Percentiles rank a stretch among this genome's conserved stretches.
Evolutionary conservation across 768 basidiomycete species (phyloP).

Genomic region (Peribolospora kevripleyi): DNA sequence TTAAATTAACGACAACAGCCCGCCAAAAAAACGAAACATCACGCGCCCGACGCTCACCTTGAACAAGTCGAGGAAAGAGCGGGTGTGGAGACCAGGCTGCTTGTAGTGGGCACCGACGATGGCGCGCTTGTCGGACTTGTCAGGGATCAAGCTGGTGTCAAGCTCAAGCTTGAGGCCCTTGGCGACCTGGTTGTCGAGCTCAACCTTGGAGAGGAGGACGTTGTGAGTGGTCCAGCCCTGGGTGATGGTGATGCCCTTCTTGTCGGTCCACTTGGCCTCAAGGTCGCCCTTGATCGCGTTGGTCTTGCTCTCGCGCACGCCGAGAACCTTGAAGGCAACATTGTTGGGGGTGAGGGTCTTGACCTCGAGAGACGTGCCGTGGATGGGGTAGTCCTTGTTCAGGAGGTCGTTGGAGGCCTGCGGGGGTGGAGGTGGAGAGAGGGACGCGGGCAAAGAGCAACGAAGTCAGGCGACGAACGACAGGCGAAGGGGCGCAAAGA

Average conservation of each 20-base stretch:
- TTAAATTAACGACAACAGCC: too few relatives aligned
- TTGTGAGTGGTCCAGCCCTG: constrained; percentile 90
- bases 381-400: constrained; percentile 72
- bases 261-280: constrained; percentile 49
- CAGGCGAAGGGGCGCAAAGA: too few relatives aligned
- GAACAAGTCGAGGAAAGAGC: constrained; percentile 74
- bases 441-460: neutral
- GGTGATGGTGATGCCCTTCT: constrained; percentile 82
- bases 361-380: constrained; percentile 25
- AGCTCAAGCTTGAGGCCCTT: constrained; percentile 94
- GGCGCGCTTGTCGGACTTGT: constrained; percentile 63
- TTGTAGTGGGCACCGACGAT: constrained; percentile 70
- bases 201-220: constrained; percentile 67
- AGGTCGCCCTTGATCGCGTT: constrained; percentile 60
- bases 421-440: neutral
- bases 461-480: neutral
- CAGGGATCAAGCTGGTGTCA: constrained; percentile 54
- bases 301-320: constrained; percentile 51
- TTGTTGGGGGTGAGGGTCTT: constrained; percentile 33
- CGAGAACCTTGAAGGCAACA: constrained; percentile 82
- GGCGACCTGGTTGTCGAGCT: constrained; percentile 91
- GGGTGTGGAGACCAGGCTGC: constrained; percentile 83
- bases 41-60: constrained; percentile 33
- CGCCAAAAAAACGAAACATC: neutral
- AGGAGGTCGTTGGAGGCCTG: constrained; percentile 33